Conservation (phyloP, 306 rosid genomes). For the Gastrolobium villosum region DNA sequence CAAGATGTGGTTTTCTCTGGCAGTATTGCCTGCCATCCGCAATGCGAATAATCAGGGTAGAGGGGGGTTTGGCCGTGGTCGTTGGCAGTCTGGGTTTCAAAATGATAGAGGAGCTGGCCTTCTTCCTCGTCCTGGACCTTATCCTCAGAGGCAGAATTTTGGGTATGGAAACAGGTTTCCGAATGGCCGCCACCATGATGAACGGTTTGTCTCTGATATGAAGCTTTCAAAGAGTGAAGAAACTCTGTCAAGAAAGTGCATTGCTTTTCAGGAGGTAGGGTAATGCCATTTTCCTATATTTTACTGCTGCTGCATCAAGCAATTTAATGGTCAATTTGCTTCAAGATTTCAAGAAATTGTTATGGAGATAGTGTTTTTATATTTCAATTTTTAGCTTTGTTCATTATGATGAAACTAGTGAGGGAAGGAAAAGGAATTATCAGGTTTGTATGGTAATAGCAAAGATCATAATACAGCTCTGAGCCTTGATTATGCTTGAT, state of each 20-base stretch:
- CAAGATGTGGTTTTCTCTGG: conserved; percentile 52
- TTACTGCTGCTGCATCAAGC: not conserved
- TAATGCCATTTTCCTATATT: conserved; percentile 29
- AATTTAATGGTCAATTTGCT: conserved; percentile 40
- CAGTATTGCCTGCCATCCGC: conserved; percentile 66
- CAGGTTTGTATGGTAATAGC: conserved; percentile 26
- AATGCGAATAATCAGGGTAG: conserved; percentile 51
- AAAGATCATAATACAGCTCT: not conserved
- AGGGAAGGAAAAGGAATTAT: conserved; percentile 11
- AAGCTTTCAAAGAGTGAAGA: conserved; percentile 91
- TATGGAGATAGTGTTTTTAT: conserved; percentile 12
- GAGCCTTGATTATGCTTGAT: conserved; percentile 15
- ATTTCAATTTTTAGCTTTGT: not conserved
- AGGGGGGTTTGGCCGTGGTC: conserved; percentile 67
- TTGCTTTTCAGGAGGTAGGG: conserved; percentile 70
- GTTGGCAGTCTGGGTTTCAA: conserved; percentile 59
- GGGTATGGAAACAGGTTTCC: conserved; percentile 77
- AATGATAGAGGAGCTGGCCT: conserved; percentile 95
- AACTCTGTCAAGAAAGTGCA: conserved; percentile 62
- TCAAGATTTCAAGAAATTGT: conserved; percentile 8
- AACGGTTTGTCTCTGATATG: conserved; percentile 84
- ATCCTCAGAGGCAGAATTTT: conserved; percentile 78
- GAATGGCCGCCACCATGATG: conserved; percentile 78
- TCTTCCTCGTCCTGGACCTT: conserved; percentile 95
- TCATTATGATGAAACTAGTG: not conserved